These are phyloP conservation scores for Phytophthora aleatoria DNA, from an alignment of 352 stramenopile genomes.

Conservation along the genomic window DNA sequence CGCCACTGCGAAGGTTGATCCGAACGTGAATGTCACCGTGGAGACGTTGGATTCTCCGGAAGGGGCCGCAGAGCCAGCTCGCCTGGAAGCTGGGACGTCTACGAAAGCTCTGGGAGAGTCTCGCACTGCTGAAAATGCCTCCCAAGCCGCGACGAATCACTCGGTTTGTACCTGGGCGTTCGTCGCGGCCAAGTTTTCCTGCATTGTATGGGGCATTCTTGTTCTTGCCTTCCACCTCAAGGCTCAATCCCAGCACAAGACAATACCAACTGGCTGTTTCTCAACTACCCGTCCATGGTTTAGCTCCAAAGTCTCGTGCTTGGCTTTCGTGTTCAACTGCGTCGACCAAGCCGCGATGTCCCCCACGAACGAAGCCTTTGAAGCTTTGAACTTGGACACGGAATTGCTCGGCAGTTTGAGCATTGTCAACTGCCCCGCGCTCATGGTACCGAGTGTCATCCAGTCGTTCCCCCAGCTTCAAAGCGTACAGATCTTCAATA, in stretches of 20 bases:
- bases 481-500: slow-evolving; percentile 29
- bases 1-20: slow-evolving; percentile 13
- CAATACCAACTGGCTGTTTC: slow-evolving; percentile 20
- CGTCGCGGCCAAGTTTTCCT: slow-evolving; percentile 12
- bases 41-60: slow-evolving; percentile 18
- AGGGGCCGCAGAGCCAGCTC: neutral
- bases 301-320: slow-evolving; percentile 25
- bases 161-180: slow-evolving; percentile 13
- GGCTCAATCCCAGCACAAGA: slow-evolving; percentile 24
- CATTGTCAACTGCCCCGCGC: slow-evolving; percentile 27
- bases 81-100: slow-evolving; percentile 12
- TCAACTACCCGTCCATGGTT: slow-evolving; percentile 25
- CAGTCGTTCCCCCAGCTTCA: slow-evolving; percentile 18
- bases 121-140: slow-evolving; percentile 11
- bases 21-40: slow-evolving; percentile 3
- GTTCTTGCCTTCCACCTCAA: slow-evolving; percentile 28
- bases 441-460: slow-evolving; percentile 22
- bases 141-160: neutral
- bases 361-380: slow-evolving; percentile 21
- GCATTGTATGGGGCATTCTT: slow-evolving; percentile 22
- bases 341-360: slow-evolving; percentile 13
- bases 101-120: slow-evolving; percentile 20
- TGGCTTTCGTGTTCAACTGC: slow-evolving; percentile 30
- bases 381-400: slow-evolving; percentile 19
- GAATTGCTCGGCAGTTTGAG: slow-evolving; percentile 20